These are phyloP conservation scores for Orbilia quercus DNA, from an alignment of 2,329 filamentous ascomycete species.

Conservation along the genomic window DNA sequence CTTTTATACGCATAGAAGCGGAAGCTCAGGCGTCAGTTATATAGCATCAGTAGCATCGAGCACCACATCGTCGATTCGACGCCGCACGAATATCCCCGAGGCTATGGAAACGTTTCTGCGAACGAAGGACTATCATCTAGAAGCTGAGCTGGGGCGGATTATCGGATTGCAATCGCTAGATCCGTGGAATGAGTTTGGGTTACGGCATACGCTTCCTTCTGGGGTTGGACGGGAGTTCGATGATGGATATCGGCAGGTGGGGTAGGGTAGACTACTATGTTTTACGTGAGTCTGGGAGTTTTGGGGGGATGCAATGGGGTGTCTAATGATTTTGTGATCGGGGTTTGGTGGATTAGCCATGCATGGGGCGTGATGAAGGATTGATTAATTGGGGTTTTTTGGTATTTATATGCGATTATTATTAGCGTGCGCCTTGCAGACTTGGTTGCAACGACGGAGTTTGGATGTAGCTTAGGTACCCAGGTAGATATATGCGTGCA, in stretches of 20 bases:
- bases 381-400: too few relatives aligned
- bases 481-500: too few relatives aligned
- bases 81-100: constrained; percentile 9
- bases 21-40: constrained; percentile 1
- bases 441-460: too few relatives aligned
- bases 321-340: too few relatives aligned
- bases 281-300: too few relatives aligned
- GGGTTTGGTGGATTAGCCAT: too few relatives aligned
- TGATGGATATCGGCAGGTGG: background rate
- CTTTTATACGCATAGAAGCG: constrained; percentile 1
- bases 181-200: background rate
- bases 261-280: too few relatives aligned
- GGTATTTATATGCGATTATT: too few relatives aligned
- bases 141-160: constrained; percentile 21
- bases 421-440: too few relatives aligned
- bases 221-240: background rate
- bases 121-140: constrained; percentile 8
- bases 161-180: constrained; percentile 3
- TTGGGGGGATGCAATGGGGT: too few relatives aligned
- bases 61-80: background rate
- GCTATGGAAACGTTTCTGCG: constrained; percentile 2
- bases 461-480: too few relatives aligned
- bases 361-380: too few relatives aligned
- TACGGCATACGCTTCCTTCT: background rate
- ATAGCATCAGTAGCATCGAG: constrained; percentile 9